Evolutionary conservation across 306 rosid genomes (phyloP).

Genomic region (Corylus americana): DNA sequence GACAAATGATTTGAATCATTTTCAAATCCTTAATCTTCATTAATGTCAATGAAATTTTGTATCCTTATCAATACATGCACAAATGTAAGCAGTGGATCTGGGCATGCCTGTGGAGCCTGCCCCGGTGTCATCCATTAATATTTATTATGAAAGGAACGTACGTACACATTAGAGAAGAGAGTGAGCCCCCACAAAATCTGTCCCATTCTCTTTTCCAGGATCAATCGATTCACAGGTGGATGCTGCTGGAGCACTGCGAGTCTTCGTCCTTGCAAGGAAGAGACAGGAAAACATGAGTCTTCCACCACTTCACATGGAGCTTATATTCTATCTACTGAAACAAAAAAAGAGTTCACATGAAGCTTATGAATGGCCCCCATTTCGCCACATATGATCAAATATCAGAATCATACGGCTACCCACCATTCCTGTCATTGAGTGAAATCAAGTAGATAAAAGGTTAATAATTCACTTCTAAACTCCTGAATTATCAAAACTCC

Average conservation of each 20-base stretch:
- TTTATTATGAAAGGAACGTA: background rate
- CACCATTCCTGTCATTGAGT: background rate
- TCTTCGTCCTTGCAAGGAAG: background rate
- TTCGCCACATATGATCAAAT: background rate
- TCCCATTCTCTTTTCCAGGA: slow-evolving; percentile 5
- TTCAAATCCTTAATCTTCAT: too few relatives aligned
- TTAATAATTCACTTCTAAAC: background rate
- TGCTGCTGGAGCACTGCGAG: background rate
- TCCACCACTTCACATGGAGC: slow-evolving; percentile 30
- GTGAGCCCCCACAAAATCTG: slow-evolving; percentile 18
- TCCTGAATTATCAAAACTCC: too few relatives aligned
- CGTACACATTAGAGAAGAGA: background rate
- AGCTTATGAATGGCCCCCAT: background rate
- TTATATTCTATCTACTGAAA: background rate
- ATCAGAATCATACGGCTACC: background rate
- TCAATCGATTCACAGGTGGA: background rate
- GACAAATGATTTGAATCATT: too few relatives aligned
- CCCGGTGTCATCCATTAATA: background rate
- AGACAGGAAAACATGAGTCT: slow-evolving; percentile 13
- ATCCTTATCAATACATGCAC: too few relatives aligned
- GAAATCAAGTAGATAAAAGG: background rate
- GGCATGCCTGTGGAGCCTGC: background rate
- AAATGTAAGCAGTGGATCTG: background rate
- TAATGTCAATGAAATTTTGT: too few relatives aligned
- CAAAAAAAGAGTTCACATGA: background rate